Base-by-base conservation (phyloP, 83 land plant species). In the Larix sibirica region DNA sequence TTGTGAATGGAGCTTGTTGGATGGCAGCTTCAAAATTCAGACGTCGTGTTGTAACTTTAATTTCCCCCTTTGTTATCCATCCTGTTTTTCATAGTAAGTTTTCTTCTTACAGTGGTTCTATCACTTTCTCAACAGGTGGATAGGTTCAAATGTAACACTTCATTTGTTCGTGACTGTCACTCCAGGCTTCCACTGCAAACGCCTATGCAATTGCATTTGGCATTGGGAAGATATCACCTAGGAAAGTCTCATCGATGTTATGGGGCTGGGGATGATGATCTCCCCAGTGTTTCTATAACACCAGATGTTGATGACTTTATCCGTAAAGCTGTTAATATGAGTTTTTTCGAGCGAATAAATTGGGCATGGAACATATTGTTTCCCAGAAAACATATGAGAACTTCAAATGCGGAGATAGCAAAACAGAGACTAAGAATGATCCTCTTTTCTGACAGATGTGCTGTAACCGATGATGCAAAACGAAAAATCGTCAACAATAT, bases 351-450 rank as follows among this genome's bases (percentile, higher is more conserved):
- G 54, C 93, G 95, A 1, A 54, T 94, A 23, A 87, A 83, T 66
- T 82, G 90, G 79, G 96, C 96, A 26, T 94, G 96, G 96, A 89
- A 84, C 80, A 87, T 94, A 28, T 8, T 94, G 14, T 94, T 94
- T 75, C 96, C 96, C 21, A 38, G 84, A 31, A 77, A 85, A 28
- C 44, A 67, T 9, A 86, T 44, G 24, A 83, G 71, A 54, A 83
- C 58, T 62, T 92, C 96, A 20, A 92, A 90, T 86, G 96, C 96
- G 10, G 86, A 63, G 18, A 92, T 94, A 28, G 96, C 96, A 50
- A 92, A 94, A 84, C 95, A 94, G 83, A 83, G 95, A 14, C 82
- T 94, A 77, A 89, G 90, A 86, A 94, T 94, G 96, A 92, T 94
- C 82, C 92, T 94, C 20, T 90, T 92, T 80, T 89, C 96, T 26